Evolutionary conservation across 129 eudicot genomes (phyloP), one percentile per base, ranked within the genome.

Genomic region (Centaurea solstitialis): DNA sequence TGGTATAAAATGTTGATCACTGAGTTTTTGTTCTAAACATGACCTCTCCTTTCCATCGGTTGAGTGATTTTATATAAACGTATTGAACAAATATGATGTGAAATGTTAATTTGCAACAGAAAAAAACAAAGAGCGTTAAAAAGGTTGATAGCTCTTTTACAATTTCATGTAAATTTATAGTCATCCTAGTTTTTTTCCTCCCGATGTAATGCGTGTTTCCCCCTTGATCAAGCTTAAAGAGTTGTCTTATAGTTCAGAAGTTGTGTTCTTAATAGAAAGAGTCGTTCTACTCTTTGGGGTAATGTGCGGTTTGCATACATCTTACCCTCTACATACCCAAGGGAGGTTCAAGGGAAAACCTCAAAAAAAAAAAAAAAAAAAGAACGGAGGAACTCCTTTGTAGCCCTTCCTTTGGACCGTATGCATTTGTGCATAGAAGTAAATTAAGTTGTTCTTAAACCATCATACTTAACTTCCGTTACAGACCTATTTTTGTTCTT

Each of bases 11-110:
- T 40, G 50, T 40, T 77, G 74, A 71, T 83, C 41, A 64, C 68
- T 10, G 79, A 71, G 82, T 77, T 76, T 76, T 21, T 83, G 62
- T 20, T 72, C 17, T 61, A 38, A 57, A 71, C 23, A 72, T 68
- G 40, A 71, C 57, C 23, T 70, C 7, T 17, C 15, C 7, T 15
- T 15, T 69, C 18, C 9, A 6, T 57, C 35, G 22, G 35, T 59
- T 30, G 12, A 21, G 35, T 45, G 65, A 35, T 61, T 59, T 18
- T 8, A 22, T 76, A 64, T 18, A 1, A 59, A 22, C 6, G 3
- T 11, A 12, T 6, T 73, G 1, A 72, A 72, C n/a, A 72, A 72
- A 11, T 23, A 1, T 57, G 18, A 43, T 74, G 41, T 26, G 30
- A 15, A 45, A 43, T 45, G 57, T 10, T 45, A 45, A 15, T 45